Base-by-base conservation (phyloP, 371 early-diverging fungal species). In the Zopfochytrium polystomum region DNA sequence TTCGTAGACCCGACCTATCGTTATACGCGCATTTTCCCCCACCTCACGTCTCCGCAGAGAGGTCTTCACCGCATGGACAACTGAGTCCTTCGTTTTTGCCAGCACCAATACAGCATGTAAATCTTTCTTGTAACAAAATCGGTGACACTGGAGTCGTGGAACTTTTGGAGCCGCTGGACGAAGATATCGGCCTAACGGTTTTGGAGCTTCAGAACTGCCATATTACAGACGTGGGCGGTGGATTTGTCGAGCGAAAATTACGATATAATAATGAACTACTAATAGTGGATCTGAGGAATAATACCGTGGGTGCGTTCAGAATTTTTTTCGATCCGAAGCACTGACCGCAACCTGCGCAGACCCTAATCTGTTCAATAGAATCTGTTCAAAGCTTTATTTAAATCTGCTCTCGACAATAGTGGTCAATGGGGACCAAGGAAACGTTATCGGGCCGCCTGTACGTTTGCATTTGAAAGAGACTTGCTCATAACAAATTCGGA, bases 171-270 rank as follows among this genome's bases (percentile, higher is more conserved):
- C 46, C 55, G 3, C 46, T 73, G 27, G 42, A 51, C 4, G 73
- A 73, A 61, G 64, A 68, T 51, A 65, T 67, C 42, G 73, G 73
- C 20, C 49, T 73, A 45, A 26, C 35, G 51, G 73, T 66, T 5
- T 32, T 73, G 32, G 73, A 73, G 52, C 43, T 69, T 1, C 73
- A 68, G 52, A 60, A 49, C 48, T 65, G 62, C 44, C 52, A 52
- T 15, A 60, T 68, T 23, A 64, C 65, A 2, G 67, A 63, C 35
- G 54, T 58, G 11, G 67, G 70, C 7, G 73, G 58, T 11, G 23
- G 67, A 22, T 51, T 73, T 20, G 70, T 69, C n/a, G 52, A 66
- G 34, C 64, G 67, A 23, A 44, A 67, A 6, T 48, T 73, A 30
- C 32, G 58, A 22, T 20, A 64, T 15, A 73, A 73, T 52, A 47